phyloP scores from a whole-genome alignment of 805 yeast genomes.

The Wickerhamiella parazyma region DNA sequence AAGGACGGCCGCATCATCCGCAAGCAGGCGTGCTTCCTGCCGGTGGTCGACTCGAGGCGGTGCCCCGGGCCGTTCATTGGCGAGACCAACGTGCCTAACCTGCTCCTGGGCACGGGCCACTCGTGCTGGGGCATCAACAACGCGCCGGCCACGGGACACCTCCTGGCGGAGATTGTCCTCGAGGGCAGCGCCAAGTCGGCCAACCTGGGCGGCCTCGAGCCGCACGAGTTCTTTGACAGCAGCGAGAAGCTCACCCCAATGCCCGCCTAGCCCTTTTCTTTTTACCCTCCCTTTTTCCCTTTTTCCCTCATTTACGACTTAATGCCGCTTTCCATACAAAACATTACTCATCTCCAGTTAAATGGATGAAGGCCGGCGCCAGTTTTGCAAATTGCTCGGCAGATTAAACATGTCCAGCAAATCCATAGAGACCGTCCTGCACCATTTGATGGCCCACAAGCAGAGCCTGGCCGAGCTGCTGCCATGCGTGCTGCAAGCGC shows the following conservation, averaged over 20 bases:
- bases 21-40: constrained; percentile 90
- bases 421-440: constrained; percentile 20
- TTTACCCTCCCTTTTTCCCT: background rate
- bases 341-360: background rate
- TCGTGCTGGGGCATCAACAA: constrained; percentile 98
- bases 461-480: constrained; percentile 57
- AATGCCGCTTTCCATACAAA: background rate
- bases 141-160: constrained; percentile 93
- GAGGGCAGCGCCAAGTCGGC: constrained; percentile 75
- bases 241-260: background rate
- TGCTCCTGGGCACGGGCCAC: constrained; percentile 82
- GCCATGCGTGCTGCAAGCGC: constrained; percentile 49
- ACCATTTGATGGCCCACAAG: constrained; percentile 24
- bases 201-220: constrained; percentile 70
- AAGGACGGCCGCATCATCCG: constrained; percentile 61
- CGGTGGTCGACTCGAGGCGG: constrained; percentile 86
- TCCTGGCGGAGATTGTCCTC: constrained; percentile 71
- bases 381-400: constrained; percentile 54
- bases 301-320: background rate
- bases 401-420: constrained; percentile 45
- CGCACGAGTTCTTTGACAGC: constrained; percentile 62
- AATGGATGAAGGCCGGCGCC: constrained; percentile 61
- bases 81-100: constrained; percentile 70
- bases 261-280: background rate
- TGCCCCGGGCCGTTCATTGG: constrained; percentile 90